Base-by-base conservation (phyloP, 2,329 filamentous ascomycete species). In the Talaromyces albobiverticillius region DNA sequence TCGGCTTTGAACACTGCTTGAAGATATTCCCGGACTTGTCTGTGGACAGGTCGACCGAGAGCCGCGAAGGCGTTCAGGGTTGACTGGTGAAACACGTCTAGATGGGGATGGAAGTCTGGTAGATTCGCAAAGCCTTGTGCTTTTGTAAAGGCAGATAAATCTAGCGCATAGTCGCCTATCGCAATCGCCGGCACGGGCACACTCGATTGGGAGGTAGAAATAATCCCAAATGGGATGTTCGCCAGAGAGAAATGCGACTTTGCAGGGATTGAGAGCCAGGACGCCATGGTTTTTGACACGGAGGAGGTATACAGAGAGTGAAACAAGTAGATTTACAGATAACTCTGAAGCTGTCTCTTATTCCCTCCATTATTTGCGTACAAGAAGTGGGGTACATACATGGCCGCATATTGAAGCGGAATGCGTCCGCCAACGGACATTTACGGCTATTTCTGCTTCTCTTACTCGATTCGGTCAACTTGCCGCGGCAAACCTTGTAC, bases 181-280 rank as follows among this genome's bases (percentile, higher is more conserved):
- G 88, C 88, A 56, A 89, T 74, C 13, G 87, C 89, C 9, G 84
- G 80, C 25, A 85, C 84, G 1, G 79, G 86, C 23, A 77, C 77
- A 10, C 77, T 63, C 55, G 82, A 77, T 5, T 76, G 69, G 2
- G 77, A 59, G 1, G 86, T 87, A 26, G 84, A 87, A 66, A 94
- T 89, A 74, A 94, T 85, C 64, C 89, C 89, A 65, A 93, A 93
- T 1, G 89, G 89, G 51, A 94, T 86, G 67, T 94, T 94, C 64
- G 86, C 83, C 49, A 93, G 75, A 8, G 88, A 89, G 72, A 91
- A 91, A 64, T 85, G 83, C 54, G 82, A 86, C 54, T 77, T 74
- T 50, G 76, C 74, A 45, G 83, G 80, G 56, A 87, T 83, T 47
- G 71, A 70, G 53, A 87, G 75, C 83, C 83, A 86, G 51, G 82